Evolutionary conservation across 495 filamentous ascomycete species (phyloP), one percentile per base, ranked within the genome.

Genomic region (Acidomyces sp.): DNA sequence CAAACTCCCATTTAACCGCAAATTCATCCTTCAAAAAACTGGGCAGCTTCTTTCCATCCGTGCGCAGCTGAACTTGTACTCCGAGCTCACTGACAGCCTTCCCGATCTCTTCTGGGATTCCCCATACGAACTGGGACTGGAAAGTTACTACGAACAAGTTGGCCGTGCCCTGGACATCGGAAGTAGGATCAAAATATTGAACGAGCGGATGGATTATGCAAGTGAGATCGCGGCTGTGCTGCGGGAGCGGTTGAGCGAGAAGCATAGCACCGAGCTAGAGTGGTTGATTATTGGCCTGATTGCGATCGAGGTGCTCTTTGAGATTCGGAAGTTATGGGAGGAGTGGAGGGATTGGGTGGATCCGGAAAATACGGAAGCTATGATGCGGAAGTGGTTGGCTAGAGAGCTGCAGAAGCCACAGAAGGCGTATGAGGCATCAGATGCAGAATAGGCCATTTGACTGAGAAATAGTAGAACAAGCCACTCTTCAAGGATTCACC

Each of bases 91-190:
- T 0, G 90, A 97, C 61, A 85, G 83, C 12, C 68, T 96, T 5
- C 90, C 90, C 0, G 90, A 97, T 60, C 70, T 97, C 20, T 95
- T 97, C 61, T 97, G 90, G 90, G 90, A 96, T 54, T 84, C 75
- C 49, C 69, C 77, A 33, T 80, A 87, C 56, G 85, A 95, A 50
- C 70, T 96, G 13, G 65, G 59, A 39, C 65, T 94, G 4, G 86
- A 94, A 58, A 82, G 77, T 13, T 95, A 95, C 55, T 97, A 95
- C 57, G 85, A 92, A 45, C 80, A 88, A 60, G 85, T 93, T 6
- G 87, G 88, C 13, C 73, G 78, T 37, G 81, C 87, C 1, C 67
- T 97, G 39, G 92, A 95, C 62, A 85, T 93, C 11, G 79, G 83
- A n/a, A 80, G 87, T 25, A 72, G 90, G 26, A 95, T 97, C 65